These are phyloP conservation scores for Serendipita vermifera DNA, from an alignment of 768 basidiomycete species.

Conservation along the genomic window DNA sequence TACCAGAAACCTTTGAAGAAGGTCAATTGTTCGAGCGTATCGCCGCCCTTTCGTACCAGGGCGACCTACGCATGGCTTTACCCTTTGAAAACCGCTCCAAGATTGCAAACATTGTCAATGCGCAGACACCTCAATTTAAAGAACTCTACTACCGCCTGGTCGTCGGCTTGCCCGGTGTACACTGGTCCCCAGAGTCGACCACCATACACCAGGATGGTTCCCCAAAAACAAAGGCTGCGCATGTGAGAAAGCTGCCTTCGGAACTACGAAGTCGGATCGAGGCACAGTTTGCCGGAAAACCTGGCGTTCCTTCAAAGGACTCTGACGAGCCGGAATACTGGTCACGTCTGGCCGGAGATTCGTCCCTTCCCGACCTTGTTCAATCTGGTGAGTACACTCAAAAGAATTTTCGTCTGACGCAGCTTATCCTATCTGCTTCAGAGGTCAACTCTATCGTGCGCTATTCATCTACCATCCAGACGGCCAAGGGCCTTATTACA, in stretches of 20 bases:
- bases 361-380: conserved; percentile 39
- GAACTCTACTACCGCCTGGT: conserved; percentile 75
- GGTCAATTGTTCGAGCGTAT: conserved; percentile 73
- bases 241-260: conserved; percentile 67
- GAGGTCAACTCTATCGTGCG: conserved; percentile 64
- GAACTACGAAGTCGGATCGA: conserved; percentile 47
- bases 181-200: conserved; percentile 43
- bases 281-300: conserved; percentile 30
- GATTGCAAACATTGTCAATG: conserved; percentile 82
- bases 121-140: conserved; percentile 70
- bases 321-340: conserved; percentile 66
- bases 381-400: conserved; percentile 31
- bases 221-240: conserved; percentile 53
- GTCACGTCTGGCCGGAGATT: conserved; percentile 55
- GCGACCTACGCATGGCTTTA: conserved; percentile 87
- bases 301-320: conserved; percentile 31
- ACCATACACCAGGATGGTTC: conserved; percentile 63
- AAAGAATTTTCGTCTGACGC: neutral
- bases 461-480: conserved; percentile 71
- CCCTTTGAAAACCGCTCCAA: conserved; percentile 92
- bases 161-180: conserved; percentile 64
- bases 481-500: conserved; percentile 72
- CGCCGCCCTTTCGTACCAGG: conserved; percentile 72
- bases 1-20: conserved; percentile 74
- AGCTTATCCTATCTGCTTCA: conserved; percentile 21